Evolutionary conservation across 2,329 filamentous ascomycete species (phyloP).

Genomic region (Blastomyces gilchristii): DNA sequence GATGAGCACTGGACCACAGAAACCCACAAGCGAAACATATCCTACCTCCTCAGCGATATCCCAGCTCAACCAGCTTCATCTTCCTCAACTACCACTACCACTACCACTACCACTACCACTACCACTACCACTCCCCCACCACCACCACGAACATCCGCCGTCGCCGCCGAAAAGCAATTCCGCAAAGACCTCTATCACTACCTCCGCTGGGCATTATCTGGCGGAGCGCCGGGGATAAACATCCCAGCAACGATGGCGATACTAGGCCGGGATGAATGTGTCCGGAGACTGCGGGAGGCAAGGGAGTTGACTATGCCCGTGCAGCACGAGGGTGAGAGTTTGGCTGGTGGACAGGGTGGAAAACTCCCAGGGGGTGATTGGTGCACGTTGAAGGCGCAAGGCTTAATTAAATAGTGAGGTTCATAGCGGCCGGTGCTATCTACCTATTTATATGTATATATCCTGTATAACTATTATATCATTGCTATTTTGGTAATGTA

Average conservation of each 20-base stretch:
- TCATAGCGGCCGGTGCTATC: neutral
- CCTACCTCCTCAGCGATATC: slow-evolving; percentile 10
- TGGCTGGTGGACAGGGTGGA: slow-evolving; percentile 8
- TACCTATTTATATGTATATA: neutral
- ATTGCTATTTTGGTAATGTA: neutral
- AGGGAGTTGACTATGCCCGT: slow-evolving; percentile 23
- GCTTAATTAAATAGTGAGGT: neutral
- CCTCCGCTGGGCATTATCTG: slow-evolving; percentile 47
- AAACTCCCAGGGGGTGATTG: slow-evolving; percentile 6
- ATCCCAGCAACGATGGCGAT: slow-evolving; percentile 46
- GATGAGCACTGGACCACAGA: slow-evolving; percentile 31
- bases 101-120: neutral
- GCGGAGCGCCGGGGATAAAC: slow-evolving; percentile 44
- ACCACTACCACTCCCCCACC: slow-evolving; percentile 14
- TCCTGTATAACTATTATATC: neutral
- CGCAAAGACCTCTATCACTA: slow-evolving; percentile 45
- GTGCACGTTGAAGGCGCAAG: neutral
- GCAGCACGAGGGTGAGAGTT: slow-evolving; percentile 14
- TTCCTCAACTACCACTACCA: neutral
- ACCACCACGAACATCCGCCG: slow-evolving; percentile 16
- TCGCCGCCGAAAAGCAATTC: slow-evolving; percentile 26
- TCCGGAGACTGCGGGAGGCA: slow-evolving; percentile 37
- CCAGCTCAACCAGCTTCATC: neutral
- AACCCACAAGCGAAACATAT: slow-evolving; percentile 33
- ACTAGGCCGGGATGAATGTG: slow-evolving; percentile 44